Evolutionary conservation across 164 flowering plant species (phyloP).

Genomic region (Litsea cubeba): DNA sequence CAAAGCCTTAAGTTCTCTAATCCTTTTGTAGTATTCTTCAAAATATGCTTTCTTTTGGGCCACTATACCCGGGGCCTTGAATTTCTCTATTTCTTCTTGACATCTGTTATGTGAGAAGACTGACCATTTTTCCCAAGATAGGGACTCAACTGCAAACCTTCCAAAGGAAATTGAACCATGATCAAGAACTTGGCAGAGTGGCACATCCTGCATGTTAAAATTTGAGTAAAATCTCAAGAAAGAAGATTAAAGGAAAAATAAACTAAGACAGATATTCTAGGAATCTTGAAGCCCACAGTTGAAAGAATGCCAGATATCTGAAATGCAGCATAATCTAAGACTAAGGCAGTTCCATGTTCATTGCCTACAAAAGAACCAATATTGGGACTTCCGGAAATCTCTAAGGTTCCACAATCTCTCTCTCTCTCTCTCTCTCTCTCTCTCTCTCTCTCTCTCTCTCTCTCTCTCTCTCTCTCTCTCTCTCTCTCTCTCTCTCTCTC

Average conservation of each 20-base stretch:
- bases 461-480: too few species aligned
- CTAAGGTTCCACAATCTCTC: neutral
- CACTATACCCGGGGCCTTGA: conserved; percentile 31
- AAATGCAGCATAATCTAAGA: too few species aligned
- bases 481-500: too few species aligned
- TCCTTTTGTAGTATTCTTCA: conserved; percentile 29
- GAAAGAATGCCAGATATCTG: neutral
- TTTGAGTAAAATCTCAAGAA: neutral
- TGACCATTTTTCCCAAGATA: conserved; percentile 38
- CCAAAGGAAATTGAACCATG: conserved; percentile 35
- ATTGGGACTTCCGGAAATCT: neutral
- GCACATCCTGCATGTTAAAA: conserved; percentile 13
- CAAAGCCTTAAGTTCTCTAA: conserved; percentile 24
- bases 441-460: too few species aligned
- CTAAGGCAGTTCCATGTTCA: neutral
- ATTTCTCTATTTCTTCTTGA: conserved; percentile 33
- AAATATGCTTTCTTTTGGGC: conserved; percentile 37
- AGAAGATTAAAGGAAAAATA: too few species aligned
- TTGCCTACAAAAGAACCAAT: neutral
- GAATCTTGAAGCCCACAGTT: neutral
- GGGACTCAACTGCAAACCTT: conserved; percentile 26
- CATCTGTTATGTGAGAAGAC: conserved; percentile 30
- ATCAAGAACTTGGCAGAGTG: conserved; percentile 20
- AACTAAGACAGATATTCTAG: neutral
- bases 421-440: too few species aligned